A percentile compares a stretch with the other conserved stretches of the same genome.
Evolutionary conservation across 2,329 filamentous ascomycete genomes (phyloP).

Genomic region (Cladobotryum mycophilum): DNA sequence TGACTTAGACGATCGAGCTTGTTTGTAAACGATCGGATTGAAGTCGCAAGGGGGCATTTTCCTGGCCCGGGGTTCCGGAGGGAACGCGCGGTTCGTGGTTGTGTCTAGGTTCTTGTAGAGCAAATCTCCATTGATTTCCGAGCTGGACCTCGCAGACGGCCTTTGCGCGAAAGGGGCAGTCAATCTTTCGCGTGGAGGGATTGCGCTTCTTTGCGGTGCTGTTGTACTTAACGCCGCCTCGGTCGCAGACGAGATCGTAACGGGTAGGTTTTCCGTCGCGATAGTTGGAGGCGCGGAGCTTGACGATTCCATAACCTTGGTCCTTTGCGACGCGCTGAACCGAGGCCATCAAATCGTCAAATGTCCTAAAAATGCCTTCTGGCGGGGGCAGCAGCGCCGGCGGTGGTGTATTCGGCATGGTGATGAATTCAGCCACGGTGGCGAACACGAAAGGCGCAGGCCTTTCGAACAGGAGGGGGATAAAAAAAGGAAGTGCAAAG

Average conservation of each 20-base stretch:
- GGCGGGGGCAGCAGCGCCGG: slow-evolving; percentile 48
- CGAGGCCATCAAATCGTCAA: slow-evolving; percentile 52
- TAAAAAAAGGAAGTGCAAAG: slow-evolving; percentile 11
- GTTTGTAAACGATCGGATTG: slow-evolving; percentile 51
- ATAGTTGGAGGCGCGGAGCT: slow-evolving; percentile 57
- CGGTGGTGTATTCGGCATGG: slow-evolving; percentile 43
- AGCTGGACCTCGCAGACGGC: slow-evolving; percentile 58
- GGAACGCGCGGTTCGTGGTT: slow-evolving; percentile 55
- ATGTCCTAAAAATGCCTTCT: slow-evolving; percentile 54
- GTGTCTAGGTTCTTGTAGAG: slow-evolving; percentile 53
- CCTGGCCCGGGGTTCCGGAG: slow-evolving; percentile 47
- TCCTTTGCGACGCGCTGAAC: slow-evolving; percentile 56
- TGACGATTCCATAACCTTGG: slow-evolving; percentile 57
- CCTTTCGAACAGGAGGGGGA: slow-evolving; percentile 20
- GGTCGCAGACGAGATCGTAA: slow-evolving; percentile 58
- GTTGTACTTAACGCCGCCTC: slow-evolving; percentile 58
- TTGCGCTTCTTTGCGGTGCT: slow-evolving; percentile 60
- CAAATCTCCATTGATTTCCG: slow-evolving; percentile 58
- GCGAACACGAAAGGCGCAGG: slow-evolving; percentile 23
- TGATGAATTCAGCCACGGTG: slow-evolving; percentile 28
- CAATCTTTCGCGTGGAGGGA: slow-evolving; percentile 57
- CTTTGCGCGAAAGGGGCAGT: slow-evolving; percentile 58
- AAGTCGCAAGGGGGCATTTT: slow-evolving; percentile 52
- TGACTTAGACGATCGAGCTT: slow-evolving; percentile 55
- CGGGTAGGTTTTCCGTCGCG: slow-evolving; percentile 56